Conservation (phyloP, 805 yeast genomes). For the Sungouiella thailandica region DNA sequence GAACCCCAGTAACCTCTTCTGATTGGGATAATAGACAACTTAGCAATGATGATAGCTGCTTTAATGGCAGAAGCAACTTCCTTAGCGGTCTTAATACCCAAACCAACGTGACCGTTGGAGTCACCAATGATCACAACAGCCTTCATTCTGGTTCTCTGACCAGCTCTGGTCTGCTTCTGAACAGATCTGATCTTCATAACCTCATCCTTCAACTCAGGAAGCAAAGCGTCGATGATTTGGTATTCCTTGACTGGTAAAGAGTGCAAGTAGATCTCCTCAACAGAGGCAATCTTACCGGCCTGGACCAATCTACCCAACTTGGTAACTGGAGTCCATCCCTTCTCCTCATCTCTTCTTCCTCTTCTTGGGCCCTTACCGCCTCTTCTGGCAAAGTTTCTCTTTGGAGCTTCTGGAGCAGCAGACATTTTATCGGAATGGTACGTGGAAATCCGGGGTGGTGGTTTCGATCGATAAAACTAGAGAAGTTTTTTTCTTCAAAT, state of each 20-base stretch:
- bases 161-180: conserved; percentile 99
- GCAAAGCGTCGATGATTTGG: conserved; percentile 95
- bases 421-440: conserved; percentile 62
- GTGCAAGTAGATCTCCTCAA: conserved; percentile 99
- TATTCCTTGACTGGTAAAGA: conserved; percentile 98
- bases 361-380: conserved; percentile 42
- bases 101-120: conserved; percentile 99
- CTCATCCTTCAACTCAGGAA: conserved; percentile 95
- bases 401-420: conserved; percentile 38
- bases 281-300: conserved; percentile 94
- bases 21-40: conserved; percentile 97
- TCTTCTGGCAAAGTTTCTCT: conserved; percentile 57
- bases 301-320: conserved; percentile 99
- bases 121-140: conserved; percentile 99
- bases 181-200: conserved; percentile 99
- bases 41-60: conserved; percentile 99
- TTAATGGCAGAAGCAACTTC: conserved; percentile 99
- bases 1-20: conserved; percentile 99
- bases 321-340: conserved; percentile 99
- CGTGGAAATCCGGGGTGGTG: conserved; percentile 73
- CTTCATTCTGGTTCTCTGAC: conserved; percentile 99
- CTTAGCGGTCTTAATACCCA: conserved; percentile 99
- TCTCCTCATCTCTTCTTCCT: conserved; percentile 87
- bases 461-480: conserved; percentile 53
- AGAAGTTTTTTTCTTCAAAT: conserved; percentile 5